phyloP scores from a whole-genome alignment of 2,329 filamentous ascomycete species.

The Clarireedia hainanense region DNA sequence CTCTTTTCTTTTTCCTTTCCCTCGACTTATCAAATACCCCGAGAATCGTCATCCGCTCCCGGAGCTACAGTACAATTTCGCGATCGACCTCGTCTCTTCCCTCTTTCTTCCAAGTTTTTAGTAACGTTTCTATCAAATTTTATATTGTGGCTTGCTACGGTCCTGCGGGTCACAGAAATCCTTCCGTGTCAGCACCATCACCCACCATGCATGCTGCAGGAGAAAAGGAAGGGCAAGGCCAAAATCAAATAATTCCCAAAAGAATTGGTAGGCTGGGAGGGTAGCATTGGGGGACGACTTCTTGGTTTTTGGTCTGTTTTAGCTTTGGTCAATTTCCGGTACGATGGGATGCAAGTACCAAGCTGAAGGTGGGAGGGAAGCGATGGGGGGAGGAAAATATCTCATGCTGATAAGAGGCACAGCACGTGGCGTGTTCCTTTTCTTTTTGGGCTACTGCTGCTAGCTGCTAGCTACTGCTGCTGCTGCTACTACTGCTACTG shows the following conservation, averaged over 20 bases:
- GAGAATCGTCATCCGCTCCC: neutral
- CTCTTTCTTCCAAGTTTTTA: neutral
- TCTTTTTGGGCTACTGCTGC: neutral
- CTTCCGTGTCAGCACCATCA: constrained; percentile 6
- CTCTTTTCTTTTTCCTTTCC: neutral
- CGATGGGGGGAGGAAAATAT: neutral
- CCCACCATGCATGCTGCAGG: constrained; percentile 9
- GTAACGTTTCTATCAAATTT: constrained; percentile 7
- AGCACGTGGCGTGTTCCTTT: constrained; percentile 3
- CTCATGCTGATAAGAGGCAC: constrained; percentile 8
- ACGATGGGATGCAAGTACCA: neutral
- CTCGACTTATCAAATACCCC: too few species aligned
- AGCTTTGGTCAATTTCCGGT: neutral
- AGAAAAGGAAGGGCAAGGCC: constrained; percentile 4
- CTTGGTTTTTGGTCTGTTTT: too few species aligned
- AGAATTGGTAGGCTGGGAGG: too few species aligned
- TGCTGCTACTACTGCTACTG: neutral
- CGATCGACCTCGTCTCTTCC: neutral
- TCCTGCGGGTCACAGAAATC: constrained; percentile 9
- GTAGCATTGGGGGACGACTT: neutral
- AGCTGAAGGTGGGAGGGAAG: constrained; percentile 1
- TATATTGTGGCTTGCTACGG: constrained; percentile 11
- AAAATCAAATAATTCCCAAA: neutral
- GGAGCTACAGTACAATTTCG: neutral
- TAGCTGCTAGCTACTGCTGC: neutral